Percentiles rank a stretch among this genome's conserved stretches.
Conservation (phyloP, 768 basidiomycete species). For the Termitomyces sp. region DNA sequence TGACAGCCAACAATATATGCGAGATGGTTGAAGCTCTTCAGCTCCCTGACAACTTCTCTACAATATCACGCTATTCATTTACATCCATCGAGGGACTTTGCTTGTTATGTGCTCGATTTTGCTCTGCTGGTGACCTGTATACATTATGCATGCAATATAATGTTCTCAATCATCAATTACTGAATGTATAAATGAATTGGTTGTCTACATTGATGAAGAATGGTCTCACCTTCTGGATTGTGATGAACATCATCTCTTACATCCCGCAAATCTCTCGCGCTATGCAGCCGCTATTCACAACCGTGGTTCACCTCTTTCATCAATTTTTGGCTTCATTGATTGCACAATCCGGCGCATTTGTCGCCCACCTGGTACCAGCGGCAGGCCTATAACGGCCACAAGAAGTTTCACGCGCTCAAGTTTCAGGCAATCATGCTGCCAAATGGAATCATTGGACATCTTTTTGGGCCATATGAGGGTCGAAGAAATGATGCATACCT, state of each 20-base stretch:
- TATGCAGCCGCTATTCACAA: neutral
- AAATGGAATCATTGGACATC: conserved; percentile 2
- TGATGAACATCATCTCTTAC: neutral
- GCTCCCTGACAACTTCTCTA: neutral
- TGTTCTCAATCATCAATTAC: neutral
- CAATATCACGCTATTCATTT: neutral
- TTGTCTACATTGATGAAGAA: neutral
- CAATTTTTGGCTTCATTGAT: conserved; percentile 1
- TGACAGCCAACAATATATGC: neutral
- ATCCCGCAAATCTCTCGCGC: neutral
- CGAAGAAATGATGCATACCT: conserved; percentile 1
- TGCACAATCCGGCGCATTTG: conserved; percentile 1
- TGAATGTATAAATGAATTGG: neutral
- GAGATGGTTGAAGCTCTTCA: neutral
- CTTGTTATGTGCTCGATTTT: neutral
- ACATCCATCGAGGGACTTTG: neutral
- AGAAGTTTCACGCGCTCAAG: neutral
- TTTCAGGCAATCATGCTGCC: conserved; percentile 6
- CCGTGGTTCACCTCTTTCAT: neutral
- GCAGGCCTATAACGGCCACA: conserved; percentile 2
- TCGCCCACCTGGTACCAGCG: neutral
- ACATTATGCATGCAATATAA: neutral
- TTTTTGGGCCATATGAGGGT: neutral
- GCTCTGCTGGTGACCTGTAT: neutral
- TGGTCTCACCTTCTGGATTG: neutral